A percentile compares a stretch with the other conserved stretches of the same genome.
Conservation (phyloP, 2,329 filamentous ascomycete species). For the Leptographium galeiforme region DNA sequence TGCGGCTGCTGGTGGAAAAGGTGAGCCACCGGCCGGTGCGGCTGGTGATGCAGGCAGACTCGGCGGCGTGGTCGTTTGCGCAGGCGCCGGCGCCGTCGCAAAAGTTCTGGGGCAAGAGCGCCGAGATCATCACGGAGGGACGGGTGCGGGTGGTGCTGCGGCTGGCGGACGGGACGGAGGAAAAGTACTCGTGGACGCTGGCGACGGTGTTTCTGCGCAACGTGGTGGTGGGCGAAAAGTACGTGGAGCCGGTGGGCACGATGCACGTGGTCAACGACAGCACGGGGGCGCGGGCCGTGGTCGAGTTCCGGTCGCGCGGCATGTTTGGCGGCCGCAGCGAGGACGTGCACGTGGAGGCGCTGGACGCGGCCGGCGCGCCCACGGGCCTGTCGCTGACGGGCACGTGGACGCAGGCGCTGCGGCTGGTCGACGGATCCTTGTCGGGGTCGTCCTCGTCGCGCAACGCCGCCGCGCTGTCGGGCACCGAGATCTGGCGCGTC, state of each 20-base stretch:
- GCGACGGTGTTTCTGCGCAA: slow-evolving; percentile 89
- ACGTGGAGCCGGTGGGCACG: slow-evolving; percentile 83
- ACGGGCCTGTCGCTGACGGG: slow-evolving; percentile 59
- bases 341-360: slow-evolving; percentile 68
- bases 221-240: slow-evolving; percentile 96
- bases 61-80: slow-evolving; percentile 69
- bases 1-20: slow-evolving; percentile 89
- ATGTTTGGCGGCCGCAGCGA: slow-evolving; percentile 95
- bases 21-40: slow-evolving; percentile 85
- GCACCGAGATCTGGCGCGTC: slow-evolving; percentile 63
- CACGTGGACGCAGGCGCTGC: slow-evolving; percentile 71
- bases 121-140: slow-evolving; percentile 86
- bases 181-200: slow-evolving; percentile 77
- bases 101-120: slow-evolving; percentile 97
- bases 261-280: slow-evolving; percentile 80
- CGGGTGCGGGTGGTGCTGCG: slow-evolving; percentile 65
- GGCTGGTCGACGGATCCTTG: no score
- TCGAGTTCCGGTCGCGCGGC: slow-evolving; percentile 85
- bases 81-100: slow-evolving; percentile 82
- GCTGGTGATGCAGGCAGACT: slow-evolving; percentile 86
- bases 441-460: no score
- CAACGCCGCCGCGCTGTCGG: slow-evolving; percentile 20
- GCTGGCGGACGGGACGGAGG: slow-evolving; percentile 48
- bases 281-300: slow-evolving; percentile 68
- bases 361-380: slow-evolving; percentile 50